Evolutionary conservation across 768 basidiomycete genomes (phyloP), one percentile per base, ranked within the genome.

Genomic region (Amanita brunnescens): DNA sequence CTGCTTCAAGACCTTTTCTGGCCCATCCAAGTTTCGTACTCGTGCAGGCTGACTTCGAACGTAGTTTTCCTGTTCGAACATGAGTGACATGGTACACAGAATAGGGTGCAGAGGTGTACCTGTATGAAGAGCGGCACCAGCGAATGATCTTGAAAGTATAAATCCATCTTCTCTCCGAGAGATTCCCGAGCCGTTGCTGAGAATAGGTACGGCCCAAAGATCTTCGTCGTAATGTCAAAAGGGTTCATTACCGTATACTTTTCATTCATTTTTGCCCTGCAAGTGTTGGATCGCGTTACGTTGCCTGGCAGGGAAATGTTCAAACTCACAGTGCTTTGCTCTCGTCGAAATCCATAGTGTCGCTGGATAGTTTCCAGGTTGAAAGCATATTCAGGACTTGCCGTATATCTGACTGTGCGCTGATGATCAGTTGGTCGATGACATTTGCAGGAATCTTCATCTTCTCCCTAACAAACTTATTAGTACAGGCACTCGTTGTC

Each of bases 321-420:
- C 35, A 29, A 34, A 75, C 89, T 49, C 60, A 97, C 94, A 98
- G 71, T n/a, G 73, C 66, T 64, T 97, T 96, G 50, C 92, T 80
- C 59, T 96, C 83, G 57, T 98, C 94, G 63, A 91, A 98, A 57
- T 83, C 77, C 85, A 99, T 91, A 2, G 79, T 74, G 50, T 75
- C 65, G 55, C 72, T 85, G 7, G 86, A 87, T n/a, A 97, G 67
- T 60, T 85, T 92, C 90, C 92, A 98, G 0, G 95, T 98, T 4
- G 96, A 95, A 10, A 99, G 72, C 92, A 99, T 97, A 64, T 97
- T 98, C 54, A 99, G 69, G 16, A 98, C 91, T 64, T 95, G 95
- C 2, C 96, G 87, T 52, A 99, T 95, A 66, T 99, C 96, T 1
- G 94, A 95, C 59, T 96, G 90, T 2, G 92, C 77, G 4, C 95